phyloP scores from a whole-genome alignment of 1,284 basidiomycete genomes.

The Schizophyllum commune region DNA sequence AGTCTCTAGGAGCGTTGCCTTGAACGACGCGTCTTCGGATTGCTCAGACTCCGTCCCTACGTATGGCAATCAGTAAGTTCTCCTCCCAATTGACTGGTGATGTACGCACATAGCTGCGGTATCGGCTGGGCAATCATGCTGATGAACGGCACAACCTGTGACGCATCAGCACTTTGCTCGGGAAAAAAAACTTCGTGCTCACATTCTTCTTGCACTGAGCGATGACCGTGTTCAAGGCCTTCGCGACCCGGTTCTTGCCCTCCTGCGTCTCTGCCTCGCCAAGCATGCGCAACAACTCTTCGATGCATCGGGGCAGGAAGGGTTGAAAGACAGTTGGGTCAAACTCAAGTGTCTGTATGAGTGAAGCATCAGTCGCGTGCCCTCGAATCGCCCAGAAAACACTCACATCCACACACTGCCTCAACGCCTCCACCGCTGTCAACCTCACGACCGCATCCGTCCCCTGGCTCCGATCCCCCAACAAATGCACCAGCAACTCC shows the following conservation, averaged over 20 bases:
- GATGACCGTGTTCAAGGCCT: constrained; percentile 67
- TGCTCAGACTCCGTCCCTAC: constrained; percentile 54
- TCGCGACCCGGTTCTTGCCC: constrained; percentile 69
- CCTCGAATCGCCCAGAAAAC: no score
- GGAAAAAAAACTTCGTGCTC: constrained; percentile 11
- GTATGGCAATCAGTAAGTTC: constrained; percentile 4
- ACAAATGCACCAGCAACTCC: constrained; percentile 71
- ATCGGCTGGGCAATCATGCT: constrained; percentile 60
- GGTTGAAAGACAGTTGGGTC: constrained; percentile 50
- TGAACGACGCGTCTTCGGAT: constrained; percentile 70
- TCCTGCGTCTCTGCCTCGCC: constrained; percentile 72
- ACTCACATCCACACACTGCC: constrained; percentile 78
- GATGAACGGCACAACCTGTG: constrained; percentile 64
- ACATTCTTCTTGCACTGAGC: constrained; percentile 57
- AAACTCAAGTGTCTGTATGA: constrained; percentile 50
- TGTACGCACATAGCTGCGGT: constrained; percentile 65
- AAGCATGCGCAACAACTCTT: constrained; percentile 60
- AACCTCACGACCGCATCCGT: constrained; percentile 79
- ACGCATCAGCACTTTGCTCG: background rate
- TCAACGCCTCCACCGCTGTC: constrained; percentile 68
- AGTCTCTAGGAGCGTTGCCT: constrained; percentile 63
- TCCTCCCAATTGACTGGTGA: constrained; percentile 5
- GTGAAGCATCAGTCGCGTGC: constrained; percentile 2
- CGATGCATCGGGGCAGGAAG: constrained; percentile 49
- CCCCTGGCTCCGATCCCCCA: constrained; percentile 59